Evolutionary conservation across 176 grass and related monocot genomes (phyloP).

Genomic region (Phoenix dactylifera): DNA sequence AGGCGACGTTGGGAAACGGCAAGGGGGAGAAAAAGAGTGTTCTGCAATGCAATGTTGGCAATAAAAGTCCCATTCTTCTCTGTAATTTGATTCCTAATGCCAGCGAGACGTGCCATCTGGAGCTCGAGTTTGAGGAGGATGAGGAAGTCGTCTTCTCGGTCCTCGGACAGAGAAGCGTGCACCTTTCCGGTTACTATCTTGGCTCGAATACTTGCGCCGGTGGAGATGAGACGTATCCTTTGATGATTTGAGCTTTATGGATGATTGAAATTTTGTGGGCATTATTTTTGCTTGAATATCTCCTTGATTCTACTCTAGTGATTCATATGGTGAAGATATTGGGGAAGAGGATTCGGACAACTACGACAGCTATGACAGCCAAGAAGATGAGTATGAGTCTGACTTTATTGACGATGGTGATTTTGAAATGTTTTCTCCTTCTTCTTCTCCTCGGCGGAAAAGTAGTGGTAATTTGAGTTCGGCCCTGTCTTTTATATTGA

Average conservation of each 20-base stretch:
- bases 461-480: constrained; percentile 44
- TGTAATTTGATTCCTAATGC: constrained; percentile 35
- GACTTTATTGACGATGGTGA: constrained; percentile 83
- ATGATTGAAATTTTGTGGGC: not conserved
- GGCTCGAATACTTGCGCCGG: not conserved
- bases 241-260: not conserved
- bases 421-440: constrained; percentile 30
- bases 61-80: constrained; percentile 44
- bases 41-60: constrained; percentile 50
- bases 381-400: constrained; percentile 70
- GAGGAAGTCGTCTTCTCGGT: constrained; percentile 61
- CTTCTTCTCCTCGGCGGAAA: constrained; percentile 31
- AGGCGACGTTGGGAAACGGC: constrained; percentile 64
- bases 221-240: constrained; percentile 63
- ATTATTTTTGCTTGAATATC: constrained; percentile 26
- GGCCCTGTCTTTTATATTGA: too few species aligned
- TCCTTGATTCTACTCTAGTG: constrained; percentile 30
- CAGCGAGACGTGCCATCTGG: constrained; percentile 41
- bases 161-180: constrained; percentile 44
- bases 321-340: constrained; percentile 51
- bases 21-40: constrained; percentile 19
- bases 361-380: constrained; percentile 18
- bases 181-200: constrained; percentile 63
- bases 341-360: constrained; percentile 46
- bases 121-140: constrained; percentile 81